A percentile compares a stretch with the other conserved stretches of the same genome.
These are phyloP conservation scores for Yamadazyma sp. DNA, from an alignment of 1,139 yeast genomes.

Conservation along the genomic window DNA sequence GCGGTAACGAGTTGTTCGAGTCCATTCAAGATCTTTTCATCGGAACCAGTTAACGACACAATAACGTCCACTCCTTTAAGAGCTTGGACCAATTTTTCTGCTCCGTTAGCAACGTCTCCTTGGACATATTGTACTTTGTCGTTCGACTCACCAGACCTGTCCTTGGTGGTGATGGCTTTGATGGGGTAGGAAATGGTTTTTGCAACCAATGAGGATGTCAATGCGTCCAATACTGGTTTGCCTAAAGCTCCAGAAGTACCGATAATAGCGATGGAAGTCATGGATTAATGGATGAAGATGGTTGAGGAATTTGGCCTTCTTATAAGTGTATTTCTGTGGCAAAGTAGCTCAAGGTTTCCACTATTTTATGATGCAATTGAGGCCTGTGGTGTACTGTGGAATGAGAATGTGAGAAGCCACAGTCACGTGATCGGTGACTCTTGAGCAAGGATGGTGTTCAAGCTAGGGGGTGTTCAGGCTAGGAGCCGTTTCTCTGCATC, in stretches of 20 bases:
- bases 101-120: constrained; percentile 24
- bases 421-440: too few relatives aligned
- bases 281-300: too few relatives aligned
- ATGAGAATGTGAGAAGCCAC: too few relatives aligned
- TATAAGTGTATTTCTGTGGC: too few relatives aligned
- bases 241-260: constrained; percentile 59
- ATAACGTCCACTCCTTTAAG: constrained; percentile 53
- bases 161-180: constrained; percentile 49
- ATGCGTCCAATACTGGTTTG: constrained; percentile 43
- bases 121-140: constrained; percentile 42
- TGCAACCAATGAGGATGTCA: constrained; percentile 41
- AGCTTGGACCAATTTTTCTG: constrained; percentile 27
- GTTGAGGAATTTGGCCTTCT: too few relatives aligned
- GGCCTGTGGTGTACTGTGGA: too few relatives aligned
- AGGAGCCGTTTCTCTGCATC: neutral
- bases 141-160: constrained; percentile 29
- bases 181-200: constrained; percentile 49
- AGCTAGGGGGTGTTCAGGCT: neutral
- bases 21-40: constrained; percentile 22
- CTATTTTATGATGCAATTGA: too few relatives aligned
- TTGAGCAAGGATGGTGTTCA: too few relatives aligned
- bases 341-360: too few relatives aligned
- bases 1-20: constrained; percentile 34
- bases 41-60: constrained; percentile 40
- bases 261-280: constrained; percentile 46